A percentile compares a stretch with the other conserved stretches of the same genome.
Conservation (phyloP, 768 basidiomycete genomes). For the Boletus fagicola region DNA sequence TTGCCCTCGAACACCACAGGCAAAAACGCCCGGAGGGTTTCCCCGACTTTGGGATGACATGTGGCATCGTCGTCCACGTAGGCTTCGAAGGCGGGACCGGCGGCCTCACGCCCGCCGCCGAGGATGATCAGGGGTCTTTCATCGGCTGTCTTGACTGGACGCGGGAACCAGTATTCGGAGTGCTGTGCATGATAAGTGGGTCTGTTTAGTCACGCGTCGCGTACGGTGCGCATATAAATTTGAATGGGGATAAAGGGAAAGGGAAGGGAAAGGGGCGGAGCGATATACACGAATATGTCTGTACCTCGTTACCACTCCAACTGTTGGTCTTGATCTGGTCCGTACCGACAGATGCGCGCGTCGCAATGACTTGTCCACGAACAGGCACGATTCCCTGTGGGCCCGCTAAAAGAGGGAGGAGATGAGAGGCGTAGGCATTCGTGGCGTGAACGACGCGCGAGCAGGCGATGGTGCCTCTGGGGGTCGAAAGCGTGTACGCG, state of each 20-base stretch:
- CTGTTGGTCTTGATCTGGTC: conserved; percentile 42
- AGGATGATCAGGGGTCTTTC: conserved; percentile 63
- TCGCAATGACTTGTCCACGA: conserved; percentile 64
- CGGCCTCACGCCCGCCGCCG: conserved; percentile 60
- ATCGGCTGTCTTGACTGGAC: conserved; percentile 38
- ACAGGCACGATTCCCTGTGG: conserved; percentile 59
- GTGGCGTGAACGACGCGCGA: conserved; percentile 79
- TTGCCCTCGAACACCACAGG: conserved; percentile 54
- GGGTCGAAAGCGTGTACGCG: conserved; percentile 39
- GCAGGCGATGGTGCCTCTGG: conserved; percentile 62
- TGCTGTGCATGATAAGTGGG: conserved; percentile 29
- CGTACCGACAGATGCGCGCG: conserved; percentile 40
- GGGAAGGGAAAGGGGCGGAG: background rate
- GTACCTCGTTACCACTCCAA: conserved; percentile 45
- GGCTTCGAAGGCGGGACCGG: conserved; percentile 44
- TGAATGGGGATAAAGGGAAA: background rate
- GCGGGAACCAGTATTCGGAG: conserved; percentile 82
- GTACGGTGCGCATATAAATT: too few relatives aligned
- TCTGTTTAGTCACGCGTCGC: background rate
- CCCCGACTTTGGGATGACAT: conserved; percentile 47
- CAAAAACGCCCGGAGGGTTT: conserved; percentile 55
- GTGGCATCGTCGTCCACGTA: conserved; percentile 58
- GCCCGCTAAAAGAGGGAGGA: conserved; percentile 68
- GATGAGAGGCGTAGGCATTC: conserved; percentile 76
- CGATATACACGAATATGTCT: background rate